Evolutionary conservation across 345 rosid genomes (phyloP).

Genomic region (Bruguiera sexangula): DNA sequence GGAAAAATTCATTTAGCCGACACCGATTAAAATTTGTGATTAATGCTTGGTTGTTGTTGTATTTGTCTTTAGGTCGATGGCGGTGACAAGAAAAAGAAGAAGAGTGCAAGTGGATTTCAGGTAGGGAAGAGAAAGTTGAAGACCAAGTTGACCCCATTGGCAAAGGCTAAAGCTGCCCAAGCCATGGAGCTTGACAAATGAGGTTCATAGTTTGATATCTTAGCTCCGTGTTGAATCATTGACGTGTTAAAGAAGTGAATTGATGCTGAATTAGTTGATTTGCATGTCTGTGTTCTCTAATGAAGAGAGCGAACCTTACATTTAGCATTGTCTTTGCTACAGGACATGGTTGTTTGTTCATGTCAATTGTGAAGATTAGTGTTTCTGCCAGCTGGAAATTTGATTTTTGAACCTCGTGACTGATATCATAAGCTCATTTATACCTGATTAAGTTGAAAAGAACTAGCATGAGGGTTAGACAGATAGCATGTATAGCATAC

Average conservation of each 20-base stretch:
- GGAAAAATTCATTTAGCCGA: no score
- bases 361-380: background rate
- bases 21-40: no score
- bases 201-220: constrained; percentile 17
- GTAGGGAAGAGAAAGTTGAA: constrained; percentile 87
- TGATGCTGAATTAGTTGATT: constrained; percentile 8
- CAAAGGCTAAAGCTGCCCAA: constrained; percentile 87
- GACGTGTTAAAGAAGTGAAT: background rate
- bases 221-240: background rate
- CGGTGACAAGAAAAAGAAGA: constrained; percentile 60
- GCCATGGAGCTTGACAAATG: constrained; percentile 95
- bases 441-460: no score
- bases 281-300: constrained; percentile 12
- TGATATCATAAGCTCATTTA: background rate
- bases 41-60: background rate
- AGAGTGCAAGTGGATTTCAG: constrained; percentile 60
- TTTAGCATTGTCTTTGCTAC: background rate
- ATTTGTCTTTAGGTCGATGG: constrained; percentile 59
- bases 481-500: background rate
- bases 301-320: background rate
- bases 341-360: background rate
- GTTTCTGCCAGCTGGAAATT: constrained; percentile 1
- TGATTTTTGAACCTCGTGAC: background rate
- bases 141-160: constrained; percentile 68
- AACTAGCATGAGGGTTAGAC: background rate